Conservation (phyloP, 2,329 filamentous ascomycete genomes). For the Penicillium olsonii region DNA sequence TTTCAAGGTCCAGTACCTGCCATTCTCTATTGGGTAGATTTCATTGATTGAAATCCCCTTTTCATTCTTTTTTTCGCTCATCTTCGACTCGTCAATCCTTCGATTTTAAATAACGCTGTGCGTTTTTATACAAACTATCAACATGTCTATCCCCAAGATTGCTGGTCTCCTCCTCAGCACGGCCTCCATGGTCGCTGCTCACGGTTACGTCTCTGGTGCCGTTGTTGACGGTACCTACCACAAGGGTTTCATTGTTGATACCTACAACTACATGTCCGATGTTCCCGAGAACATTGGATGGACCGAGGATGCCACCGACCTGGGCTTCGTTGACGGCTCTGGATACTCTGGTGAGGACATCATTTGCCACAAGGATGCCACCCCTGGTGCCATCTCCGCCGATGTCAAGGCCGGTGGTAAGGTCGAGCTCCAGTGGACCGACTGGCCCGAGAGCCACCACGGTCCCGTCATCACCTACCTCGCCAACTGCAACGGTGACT, state of each 20-base stretch:
- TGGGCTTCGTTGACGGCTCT: conserved; percentile 54
- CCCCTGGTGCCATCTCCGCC: conserved; percentile 53
- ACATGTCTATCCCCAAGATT: conserved; percentile 39
- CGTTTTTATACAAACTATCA: conserved; percentile 24
- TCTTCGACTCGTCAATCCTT: conserved; percentile 20
- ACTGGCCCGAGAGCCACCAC: conserved; percentile 66
- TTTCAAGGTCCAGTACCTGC: conserved; percentile 33
- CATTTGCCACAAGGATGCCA: conserved; percentile 62
- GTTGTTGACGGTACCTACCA: conserved; percentile 40
- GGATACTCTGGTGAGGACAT: conserved; percentile 55
- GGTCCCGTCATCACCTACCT: conserved; percentile 67
- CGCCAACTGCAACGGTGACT: conserved; percentile 61
- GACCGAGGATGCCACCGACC: conserved; percentile 54
- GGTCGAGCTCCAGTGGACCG: conserved; percentile 63
- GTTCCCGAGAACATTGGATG: conserved; percentile 55
- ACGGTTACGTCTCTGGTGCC: conserved; percentile 41
- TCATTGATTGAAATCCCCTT: conserved; percentile 40
- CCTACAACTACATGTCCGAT: conserved; percentile 37
- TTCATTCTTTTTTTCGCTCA: conserved; percentile 27
- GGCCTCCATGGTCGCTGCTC: conserved; percentile 39
- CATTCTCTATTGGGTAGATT: conserved; percentile 31
- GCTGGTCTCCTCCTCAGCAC: conserved; percentile 36
- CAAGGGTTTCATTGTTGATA: conserved; percentile 42
- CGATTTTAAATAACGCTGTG: conserved; percentile 32
- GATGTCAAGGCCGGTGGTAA: conserved; percentile 62